phyloP scores from a whole-genome alignment of 2,329 filamentous ascomycete species.

The Fusarium lyarnte region DNA sequence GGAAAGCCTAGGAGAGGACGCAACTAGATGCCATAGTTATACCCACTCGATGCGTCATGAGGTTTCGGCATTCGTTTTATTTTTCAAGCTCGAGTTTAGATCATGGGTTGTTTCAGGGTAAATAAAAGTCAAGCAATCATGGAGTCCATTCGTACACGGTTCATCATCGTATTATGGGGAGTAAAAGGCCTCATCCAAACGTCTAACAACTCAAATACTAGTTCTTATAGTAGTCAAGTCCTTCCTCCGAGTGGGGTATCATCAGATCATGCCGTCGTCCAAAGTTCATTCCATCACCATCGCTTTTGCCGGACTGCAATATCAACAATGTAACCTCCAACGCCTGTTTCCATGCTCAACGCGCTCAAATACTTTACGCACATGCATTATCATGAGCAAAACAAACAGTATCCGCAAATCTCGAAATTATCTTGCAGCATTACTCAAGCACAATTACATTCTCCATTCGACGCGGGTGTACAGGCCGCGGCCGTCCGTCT shows the following conservation, averaged over 20 bases:
- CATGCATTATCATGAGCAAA: background rate
- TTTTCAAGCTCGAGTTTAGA: constrained; percentile 31
- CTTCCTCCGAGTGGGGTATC: constrained; percentile 39
- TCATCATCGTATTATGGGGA: background rate
- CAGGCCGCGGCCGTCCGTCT: constrained; percentile 25
- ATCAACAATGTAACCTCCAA: constrained; percentile 27
- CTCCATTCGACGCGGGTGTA: constrained; percentile 39
- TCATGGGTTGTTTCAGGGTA: constrained; percentile 26
- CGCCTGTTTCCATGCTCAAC: constrained; percentile 12
- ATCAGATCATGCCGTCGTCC: constrained; percentile 28
- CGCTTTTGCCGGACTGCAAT: constrained; percentile 3
- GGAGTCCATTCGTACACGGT: background rate
- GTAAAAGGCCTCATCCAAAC: background rate
- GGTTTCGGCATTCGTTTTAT: constrained; percentile 38
- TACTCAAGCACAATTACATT: constrained; percentile 48
- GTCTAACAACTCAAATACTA: background rate
- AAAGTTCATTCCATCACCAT: constrained; percentile 15
- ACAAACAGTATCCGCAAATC: background rate
- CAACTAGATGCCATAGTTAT: constrained; percentile 45
- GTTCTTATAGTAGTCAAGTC: constrained; percentile 4
- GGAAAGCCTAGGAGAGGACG: constrained; percentile 53
- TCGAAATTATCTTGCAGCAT: constrained; percentile 7
- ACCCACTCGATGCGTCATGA: constrained; percentile 42
- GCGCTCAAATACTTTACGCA: background rate
- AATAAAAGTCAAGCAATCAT: constrained; percentile 32